A percentile compares a stretch with the other conserved stretches of the same genome.
These are phyloP conservation scores for Thermochaetoides thermophila DNA, from an alignment of 495 filamentous ascomycete genomes.

Conservation along the genomic window DNA sequence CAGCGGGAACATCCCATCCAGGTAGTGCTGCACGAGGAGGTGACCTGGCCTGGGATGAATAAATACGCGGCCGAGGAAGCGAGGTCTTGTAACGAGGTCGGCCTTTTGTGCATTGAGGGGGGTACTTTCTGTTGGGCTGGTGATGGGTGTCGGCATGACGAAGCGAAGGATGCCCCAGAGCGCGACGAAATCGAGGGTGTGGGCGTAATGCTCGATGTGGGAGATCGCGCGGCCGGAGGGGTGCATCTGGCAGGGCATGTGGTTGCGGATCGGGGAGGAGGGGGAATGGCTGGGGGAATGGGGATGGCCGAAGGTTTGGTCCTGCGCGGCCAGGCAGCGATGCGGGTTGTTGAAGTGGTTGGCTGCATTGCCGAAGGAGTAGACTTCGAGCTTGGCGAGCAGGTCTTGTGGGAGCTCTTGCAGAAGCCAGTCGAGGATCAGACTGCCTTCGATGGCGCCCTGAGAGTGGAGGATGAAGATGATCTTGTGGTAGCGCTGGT, in stretches of 20 bases:
- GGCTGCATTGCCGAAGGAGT: constrained; percentile 73
- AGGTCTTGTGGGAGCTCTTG: constrained; percentile 56
- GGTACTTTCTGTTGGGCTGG: constrained; percentile 7
- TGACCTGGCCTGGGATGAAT: constrained; percentile 49
- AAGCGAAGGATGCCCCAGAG: constrained; percentile 63
- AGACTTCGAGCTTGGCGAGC: constrained; percentile 60
- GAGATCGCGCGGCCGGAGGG: constrained; percentile 37
- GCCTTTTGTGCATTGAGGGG: too few relatives aligned
- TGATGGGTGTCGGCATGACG: constrained; percentile 22
- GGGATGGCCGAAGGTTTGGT: not conserved
- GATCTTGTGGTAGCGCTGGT: constrained; percentile 49
- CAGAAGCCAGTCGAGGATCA: constrained; percentile 68
- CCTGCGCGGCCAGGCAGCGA: constrained; percentile 10
- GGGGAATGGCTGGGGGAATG: not conserved
- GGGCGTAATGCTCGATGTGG: constrained; percentile 78
- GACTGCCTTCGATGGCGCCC: constrained; percentile 60
- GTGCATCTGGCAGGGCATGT: constrained; percentile 8
- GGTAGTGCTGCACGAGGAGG: constrained; percentile 66
- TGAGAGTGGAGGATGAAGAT: constrained; percentile 71
- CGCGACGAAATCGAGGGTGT: constrained; percentile 61
- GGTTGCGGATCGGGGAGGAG: constrained; percentile 6
- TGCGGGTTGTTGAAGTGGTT: constrained; percentile 83
- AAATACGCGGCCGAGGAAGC: constrained; percentile 67
- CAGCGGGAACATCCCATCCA: constrained; percentile 64
- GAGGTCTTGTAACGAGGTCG: too few relatives aligned